phyloP scores from a whole-genome alignment of 495 filamentous ascomycete species.

The Neurospora terricola region DNA sequence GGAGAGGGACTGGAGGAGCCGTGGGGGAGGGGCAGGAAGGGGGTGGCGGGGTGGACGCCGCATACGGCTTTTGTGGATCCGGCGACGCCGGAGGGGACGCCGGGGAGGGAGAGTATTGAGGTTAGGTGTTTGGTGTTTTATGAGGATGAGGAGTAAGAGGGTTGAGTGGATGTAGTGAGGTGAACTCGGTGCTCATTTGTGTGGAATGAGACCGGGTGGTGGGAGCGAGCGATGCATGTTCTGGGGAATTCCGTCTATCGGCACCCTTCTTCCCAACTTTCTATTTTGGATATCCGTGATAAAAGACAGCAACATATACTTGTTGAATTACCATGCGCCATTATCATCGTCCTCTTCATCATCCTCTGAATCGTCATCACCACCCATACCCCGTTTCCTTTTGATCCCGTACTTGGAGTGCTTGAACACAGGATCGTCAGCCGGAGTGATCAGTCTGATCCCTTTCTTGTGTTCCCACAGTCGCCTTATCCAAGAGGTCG shows the following conservation, averaged over 20 bases:
- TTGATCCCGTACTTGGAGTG: background rate
- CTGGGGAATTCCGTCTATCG: background rate
- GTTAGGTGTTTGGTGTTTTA: conserved; percentile 76
- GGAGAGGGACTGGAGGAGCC: conserved; percentile 35
- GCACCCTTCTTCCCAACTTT: background rate
- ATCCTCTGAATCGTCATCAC: background rate
- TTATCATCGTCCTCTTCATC: too few relatives aligned
- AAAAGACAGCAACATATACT: background rate
- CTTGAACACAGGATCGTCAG: background rate
- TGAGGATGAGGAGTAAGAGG: conserved; percentile 11
- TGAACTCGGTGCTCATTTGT: background rate
- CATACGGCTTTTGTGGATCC: conserved; percentile 78
- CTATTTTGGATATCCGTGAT: background rate
- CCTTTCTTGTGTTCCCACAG: background rate
- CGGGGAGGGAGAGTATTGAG: conserved; percentile 72
- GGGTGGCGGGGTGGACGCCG: conserved; percentile 58
- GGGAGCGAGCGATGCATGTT: background rate
- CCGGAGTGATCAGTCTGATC: background rate
- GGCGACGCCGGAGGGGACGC: conserved; percentile 50
- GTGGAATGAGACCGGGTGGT: background rate
- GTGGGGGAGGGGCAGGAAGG: conserved; percentile 20
- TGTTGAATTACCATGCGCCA: too few relatives aligned
- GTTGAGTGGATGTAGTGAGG: background rate
- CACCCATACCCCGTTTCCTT: background rate
- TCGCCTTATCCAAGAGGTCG: background rate